phyloP scores from a whole-genome alignment of 1,139 yeast species.

The Spencermartinsiella ligniputridi region DNA sequence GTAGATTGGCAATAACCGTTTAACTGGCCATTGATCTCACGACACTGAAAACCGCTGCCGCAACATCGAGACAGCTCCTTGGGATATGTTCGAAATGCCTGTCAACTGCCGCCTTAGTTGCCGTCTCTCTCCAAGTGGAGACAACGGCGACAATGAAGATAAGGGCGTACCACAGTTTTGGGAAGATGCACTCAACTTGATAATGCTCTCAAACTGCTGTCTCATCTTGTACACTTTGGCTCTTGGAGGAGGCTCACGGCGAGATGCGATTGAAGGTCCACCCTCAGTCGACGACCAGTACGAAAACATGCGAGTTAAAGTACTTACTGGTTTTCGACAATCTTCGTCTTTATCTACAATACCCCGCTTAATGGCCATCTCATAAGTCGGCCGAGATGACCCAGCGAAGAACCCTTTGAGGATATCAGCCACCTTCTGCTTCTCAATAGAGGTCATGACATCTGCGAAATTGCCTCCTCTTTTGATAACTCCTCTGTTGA shows the following conservation, averaged over 20 bases:
- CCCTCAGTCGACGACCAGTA: slow-evolving; percentile 14
- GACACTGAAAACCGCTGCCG: slow-evolving; percentile 21
- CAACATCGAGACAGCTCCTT: slow-evolving; percentile 18
- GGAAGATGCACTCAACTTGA: slow-evolving; percentile 6
- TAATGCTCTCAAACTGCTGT: slow-evolving; percentile 20
- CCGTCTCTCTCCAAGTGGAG: background rate
- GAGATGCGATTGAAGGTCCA: background rate
- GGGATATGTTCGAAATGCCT: slow-evolving; percentile 14
- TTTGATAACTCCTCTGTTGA: slow-evolving; percentile 22
- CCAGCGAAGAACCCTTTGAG: slow-evolving; percentile 22
- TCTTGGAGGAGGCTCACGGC: slow-evolving; percentile 24
- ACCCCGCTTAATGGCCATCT: slow-evolving; percentile 23
- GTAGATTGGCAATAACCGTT: too few relatives aligned
- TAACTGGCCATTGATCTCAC: too few relatives aligned
- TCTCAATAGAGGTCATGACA: slow-evolving; percentile 20
- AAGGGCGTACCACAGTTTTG: background rate
- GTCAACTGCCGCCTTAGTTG: slow-evolving; percentile 14
- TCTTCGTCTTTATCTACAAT: slow-evolving; percentile 13
- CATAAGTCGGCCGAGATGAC: slow-evolving; percentile 22
- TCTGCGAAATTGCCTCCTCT: slow-evolving; percentile 23
- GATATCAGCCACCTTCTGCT: slow-evolving; percentile 21
- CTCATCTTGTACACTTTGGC: slow-evolving; percentile 26
- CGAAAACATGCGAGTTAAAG: slow-evolving; percentile 26
- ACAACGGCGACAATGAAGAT: background rate
- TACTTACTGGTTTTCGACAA: slow-evolving; percentile 19